phyloP scores from a whole-genome alignment of 2,329 filamentous ascomycete genomes.

The Colletotrichum tabaci region DNA sequence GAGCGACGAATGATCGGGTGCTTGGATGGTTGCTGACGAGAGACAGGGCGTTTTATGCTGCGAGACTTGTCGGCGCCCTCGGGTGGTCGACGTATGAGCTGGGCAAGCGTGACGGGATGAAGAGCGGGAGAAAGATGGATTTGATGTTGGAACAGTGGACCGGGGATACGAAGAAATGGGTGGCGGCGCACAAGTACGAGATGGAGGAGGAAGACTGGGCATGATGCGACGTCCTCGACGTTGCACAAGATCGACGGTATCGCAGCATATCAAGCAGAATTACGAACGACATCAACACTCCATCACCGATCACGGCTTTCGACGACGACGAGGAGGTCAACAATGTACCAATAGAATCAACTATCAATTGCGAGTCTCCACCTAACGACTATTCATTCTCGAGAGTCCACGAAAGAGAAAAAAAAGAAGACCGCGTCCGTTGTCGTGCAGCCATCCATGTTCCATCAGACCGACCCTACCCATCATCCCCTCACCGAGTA shows the following conservation, averaged over 20 bases:
- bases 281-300: neutral
- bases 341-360: neutral
- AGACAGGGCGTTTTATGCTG: neutral
- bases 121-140: too few species aligned
- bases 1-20: neutral
- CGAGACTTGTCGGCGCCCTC: neutral
- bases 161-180: neutral
- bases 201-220: neutral
- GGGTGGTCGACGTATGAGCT: constrained; percentile 8
- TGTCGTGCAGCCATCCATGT: neutral
- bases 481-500: too few species aligned
- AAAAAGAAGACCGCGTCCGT: neutral
- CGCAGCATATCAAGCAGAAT: too few species aligned
- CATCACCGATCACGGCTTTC: neutral
- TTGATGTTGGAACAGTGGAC: neutral
- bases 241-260: constrained; percentile 11
- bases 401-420: neutral
- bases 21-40: neutral
- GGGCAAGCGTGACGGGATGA: neutral
- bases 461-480: neutral
- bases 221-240: neutral
- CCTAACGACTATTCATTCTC: neutral
- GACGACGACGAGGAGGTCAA: neutral
- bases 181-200: neutral
- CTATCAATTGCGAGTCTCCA: constrained; percentile 7